phyloP scores from a whole-genome alignment of 1,284 basidiomycete species.

The Rhodotorula sp. region DNA sequence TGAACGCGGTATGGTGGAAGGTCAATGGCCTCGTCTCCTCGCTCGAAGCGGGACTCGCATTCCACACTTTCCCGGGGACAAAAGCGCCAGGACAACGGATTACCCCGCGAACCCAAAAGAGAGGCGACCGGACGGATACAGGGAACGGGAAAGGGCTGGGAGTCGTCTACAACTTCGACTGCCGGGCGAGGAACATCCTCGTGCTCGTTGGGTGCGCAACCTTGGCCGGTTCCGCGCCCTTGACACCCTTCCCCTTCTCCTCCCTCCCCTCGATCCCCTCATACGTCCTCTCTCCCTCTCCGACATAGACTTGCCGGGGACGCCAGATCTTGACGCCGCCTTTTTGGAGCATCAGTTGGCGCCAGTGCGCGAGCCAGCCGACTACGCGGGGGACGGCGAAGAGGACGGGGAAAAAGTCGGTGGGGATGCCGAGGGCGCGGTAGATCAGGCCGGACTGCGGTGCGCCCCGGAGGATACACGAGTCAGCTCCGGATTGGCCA shows the following conservation, averaged over 20 bases:
- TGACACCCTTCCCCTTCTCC: conserved; percentile 51
- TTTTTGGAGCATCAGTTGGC: conserved; percentile 78
- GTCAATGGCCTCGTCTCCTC: no score
- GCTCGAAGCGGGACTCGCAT: no score
- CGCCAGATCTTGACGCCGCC: conserved; percentile 88
- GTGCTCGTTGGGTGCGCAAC: conserved; percentile 40
- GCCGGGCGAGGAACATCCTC: conserved; percentile 34
- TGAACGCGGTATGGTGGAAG: no score
- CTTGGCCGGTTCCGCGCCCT: conserved; percentile 21
- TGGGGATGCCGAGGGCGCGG: conserved; percentile 64
- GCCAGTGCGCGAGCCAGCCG: conserved; percentile 37
- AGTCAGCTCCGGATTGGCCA: not conserved
- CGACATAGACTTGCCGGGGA: conserved; percentile 76
- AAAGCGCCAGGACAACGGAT: no score
- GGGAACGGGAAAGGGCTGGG: no score
- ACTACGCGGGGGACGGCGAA: conserved; percentile 78
- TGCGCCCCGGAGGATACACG: not conserved
- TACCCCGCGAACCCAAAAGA: not conserved
- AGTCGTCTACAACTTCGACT: conserved; percentile 12
- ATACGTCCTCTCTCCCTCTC: conserved; percentile 67
- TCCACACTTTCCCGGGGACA: no score
- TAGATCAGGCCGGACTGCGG: conserved; percentile 31
- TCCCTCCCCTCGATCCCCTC: conserved; percentile 62
- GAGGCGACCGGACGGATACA: not conserved
- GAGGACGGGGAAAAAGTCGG: conserved; percentile 85